Evolutionary conservation across 176 grass and related monocot genomes (phyloP).

Genomic region (Hyparrhenia diplandra): DNA sequence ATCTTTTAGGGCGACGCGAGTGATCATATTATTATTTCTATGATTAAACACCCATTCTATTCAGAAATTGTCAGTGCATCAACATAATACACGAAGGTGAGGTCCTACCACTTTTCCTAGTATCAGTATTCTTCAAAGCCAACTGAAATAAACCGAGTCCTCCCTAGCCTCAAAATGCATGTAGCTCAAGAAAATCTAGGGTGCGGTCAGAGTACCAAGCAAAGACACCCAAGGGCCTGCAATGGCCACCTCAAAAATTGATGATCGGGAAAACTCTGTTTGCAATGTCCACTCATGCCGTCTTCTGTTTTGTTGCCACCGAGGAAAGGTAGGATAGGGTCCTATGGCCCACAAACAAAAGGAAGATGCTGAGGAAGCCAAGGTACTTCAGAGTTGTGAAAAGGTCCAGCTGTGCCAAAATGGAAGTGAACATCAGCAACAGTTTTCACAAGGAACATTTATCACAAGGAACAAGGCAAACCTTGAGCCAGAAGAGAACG

Average conservation of each 20-base stretch:
- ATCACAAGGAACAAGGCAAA: conserved; percentile 22
- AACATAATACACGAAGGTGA: conserved; percentile 35
- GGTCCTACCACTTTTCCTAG: conserved; percentile 42
- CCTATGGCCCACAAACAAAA: conserved; percentile 82
- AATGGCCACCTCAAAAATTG: conserved; percentile 17
- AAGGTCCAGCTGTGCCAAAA: conserved; percentile 78
- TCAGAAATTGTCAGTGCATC: conserved; percentile 26
- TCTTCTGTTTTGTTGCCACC: conserved; percentile 64
- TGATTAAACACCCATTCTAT: conserved; percentile 32
- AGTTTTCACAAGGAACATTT: background rate
- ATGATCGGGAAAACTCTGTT: background rate
- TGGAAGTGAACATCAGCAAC: background rate
- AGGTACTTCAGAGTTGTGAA: conserved; percentile 88
- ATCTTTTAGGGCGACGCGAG: background rate
- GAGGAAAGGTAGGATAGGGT: conserved; percentile 66
- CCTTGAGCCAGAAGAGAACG: conserved; percentile 96
- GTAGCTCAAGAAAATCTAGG: conserved; percentile 28
- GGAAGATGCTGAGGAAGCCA: conserved; percentile 53
- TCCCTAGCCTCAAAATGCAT: conserved; percentile 37
- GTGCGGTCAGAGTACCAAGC: conserved; percentile 25
- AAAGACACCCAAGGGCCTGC: background rate
- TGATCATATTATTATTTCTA: conserved; percentile 31
- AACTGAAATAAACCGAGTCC: conserved; percentile 16
- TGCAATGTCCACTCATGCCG: conserved; percentile 46
- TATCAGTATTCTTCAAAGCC: conserved; percentile 6